phyloP scores from a whole-genome alignment of 2,329 filamentous ascomycete species.

The Coniochaeta hoffmannii region DNA sequence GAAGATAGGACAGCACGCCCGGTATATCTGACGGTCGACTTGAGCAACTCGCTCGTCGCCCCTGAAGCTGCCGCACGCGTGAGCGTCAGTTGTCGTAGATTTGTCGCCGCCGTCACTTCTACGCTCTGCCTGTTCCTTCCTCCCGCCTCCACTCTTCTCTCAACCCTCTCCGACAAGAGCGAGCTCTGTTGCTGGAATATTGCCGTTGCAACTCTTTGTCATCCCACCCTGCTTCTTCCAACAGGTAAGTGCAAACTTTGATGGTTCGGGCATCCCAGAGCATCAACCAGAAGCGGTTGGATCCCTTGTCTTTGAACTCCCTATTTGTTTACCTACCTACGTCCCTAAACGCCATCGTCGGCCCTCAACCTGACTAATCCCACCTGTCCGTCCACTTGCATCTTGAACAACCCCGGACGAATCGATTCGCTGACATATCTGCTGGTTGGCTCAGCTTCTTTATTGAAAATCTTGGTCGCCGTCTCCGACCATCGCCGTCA shows the following conservation, averaged over 20 bases:
- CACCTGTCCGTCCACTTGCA: not conserved
- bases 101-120: not conserved
- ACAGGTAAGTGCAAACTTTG: conserved; percentile 7
- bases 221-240: conserved; percentile 5
- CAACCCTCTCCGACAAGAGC: conserved; percentile 1
- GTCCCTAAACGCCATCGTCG: not conserved
- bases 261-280: not conserved
- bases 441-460: not conserved
- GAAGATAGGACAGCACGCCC: not conserved
- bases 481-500: not conserved
- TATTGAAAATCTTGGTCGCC: not conserved
- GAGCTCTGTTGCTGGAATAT: conserved; percentile 32
- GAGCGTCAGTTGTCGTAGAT: not conserved
- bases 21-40: not conserved
- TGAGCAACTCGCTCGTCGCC: not conserved
- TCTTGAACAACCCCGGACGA: not conserved
- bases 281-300: not conserved
- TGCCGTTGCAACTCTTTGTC: conserved; percentile 23
- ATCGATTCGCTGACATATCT: not conserved
- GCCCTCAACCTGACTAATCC: not conserved
- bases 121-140: conserved; percentile 1
- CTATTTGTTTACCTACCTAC: not conserved
- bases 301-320: not conserved
- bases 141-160: not conserved
- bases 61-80: not conserved